phyloP scores from a whole-genome alignment of 257 asterid species.

The Solanum raphanifolium region DNA sequence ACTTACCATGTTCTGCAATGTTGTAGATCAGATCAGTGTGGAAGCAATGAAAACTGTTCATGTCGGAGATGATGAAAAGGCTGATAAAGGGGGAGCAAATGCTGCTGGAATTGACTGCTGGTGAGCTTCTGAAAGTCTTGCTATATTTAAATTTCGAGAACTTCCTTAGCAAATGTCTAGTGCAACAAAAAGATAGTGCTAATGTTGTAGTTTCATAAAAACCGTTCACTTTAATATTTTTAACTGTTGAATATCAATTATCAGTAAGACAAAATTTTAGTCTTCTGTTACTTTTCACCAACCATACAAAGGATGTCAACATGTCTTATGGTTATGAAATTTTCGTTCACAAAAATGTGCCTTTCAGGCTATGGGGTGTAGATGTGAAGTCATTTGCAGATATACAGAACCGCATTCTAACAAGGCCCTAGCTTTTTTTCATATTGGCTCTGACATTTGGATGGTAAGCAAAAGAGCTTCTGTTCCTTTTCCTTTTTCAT shows the following conservation, averaged over 20 bases:
- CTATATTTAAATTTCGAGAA: background rate
- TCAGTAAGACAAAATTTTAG: background rate
- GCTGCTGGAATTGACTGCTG: constrained; percentile 78
- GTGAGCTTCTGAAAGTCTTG: constrained; percentile 13
- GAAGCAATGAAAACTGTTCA: constrained; percentile 67
- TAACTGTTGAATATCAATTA: background rate
- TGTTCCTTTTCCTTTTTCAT: background rate
- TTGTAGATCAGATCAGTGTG: constrained; percentile 53
- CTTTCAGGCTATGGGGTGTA: constrained; percentile 78
- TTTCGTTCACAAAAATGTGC: background rate
- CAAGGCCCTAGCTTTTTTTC: constrained; percentile 4
- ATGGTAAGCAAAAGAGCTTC: background rate
- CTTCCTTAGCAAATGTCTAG: background rate
- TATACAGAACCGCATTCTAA: constrained; percentile 34
- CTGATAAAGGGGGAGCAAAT: constrained; percentile 84
- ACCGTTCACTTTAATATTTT: background rate
- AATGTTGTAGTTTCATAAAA: background rate
- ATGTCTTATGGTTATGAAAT: background rate
- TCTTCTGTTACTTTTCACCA: background rate
- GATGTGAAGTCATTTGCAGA: constrained; percentile 74
- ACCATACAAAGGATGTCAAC: background rate
- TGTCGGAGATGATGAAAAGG: constrained; percentile 78
- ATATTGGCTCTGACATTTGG: background rate
- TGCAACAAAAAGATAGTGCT: background rate
- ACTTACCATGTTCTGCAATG: background rate